Evolutionary conservation across 129 eudicot species (phyloP).

Genomic region (Flaveria ramosissima): DNA sequence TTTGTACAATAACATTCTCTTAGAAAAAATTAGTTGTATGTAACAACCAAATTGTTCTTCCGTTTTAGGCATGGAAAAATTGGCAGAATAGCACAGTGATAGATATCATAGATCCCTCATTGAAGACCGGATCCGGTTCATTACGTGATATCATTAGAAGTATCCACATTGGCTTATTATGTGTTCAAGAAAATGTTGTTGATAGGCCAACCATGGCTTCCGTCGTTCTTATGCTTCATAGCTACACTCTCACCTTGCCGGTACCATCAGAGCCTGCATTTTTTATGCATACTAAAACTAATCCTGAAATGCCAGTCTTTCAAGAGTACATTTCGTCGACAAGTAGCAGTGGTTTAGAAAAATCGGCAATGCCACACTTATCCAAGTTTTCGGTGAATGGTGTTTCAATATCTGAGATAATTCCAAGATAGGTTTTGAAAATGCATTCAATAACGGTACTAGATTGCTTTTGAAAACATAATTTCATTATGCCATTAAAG

Average conservation of each 20-base stretch:
- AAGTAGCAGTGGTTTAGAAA: background rate
- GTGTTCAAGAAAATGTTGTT: conserved; percentile 6
- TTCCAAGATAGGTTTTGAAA: background rate
- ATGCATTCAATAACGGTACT: background rate
- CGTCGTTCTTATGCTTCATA: background rate
- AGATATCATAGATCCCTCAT: background rate
- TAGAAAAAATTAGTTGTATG: background rate
- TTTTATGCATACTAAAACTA: conserved; percentile 1
- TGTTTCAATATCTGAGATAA: conserved; percentile 9
- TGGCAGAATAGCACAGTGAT: background rate
- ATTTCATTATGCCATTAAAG: background rate
- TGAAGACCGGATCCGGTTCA: background rate
- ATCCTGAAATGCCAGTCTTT: background rate
- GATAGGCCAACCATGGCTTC: conserved; percentile 15
- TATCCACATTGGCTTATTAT: conserved; percentile 6
- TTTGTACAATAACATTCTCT: background rate
- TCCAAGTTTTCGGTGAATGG: background rate
- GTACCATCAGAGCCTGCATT: conserved; percentile 13
- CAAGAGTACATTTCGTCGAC: background rate
- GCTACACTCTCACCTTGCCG: background rate
- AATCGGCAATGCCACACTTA: background rate
- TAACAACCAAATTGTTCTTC: background rate
- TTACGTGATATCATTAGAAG: background rate
- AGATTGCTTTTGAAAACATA: background rate
- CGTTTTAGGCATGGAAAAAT: conserved; percentile 2